Evolutionary conservation across 1,284 basidiomycete species (phyloP), one percentile per base, ranked within the genome.

Genomic region (Ganoderma meredithae): DNA sequence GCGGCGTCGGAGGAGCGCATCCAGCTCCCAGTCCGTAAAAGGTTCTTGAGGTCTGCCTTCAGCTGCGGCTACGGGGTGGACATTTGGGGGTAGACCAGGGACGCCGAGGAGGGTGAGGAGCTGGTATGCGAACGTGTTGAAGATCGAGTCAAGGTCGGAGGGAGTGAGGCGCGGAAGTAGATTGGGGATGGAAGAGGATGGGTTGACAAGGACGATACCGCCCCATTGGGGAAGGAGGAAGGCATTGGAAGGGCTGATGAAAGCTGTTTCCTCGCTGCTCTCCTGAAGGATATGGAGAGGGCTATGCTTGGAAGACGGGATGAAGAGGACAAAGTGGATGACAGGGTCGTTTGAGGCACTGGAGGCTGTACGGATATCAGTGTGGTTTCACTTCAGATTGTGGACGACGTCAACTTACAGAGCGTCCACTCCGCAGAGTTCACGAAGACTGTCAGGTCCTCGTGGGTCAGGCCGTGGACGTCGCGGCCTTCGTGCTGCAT

Each of bases 171-270:
- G 77, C 41, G 73, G 68, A 19, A 83, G 77, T n/a, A 90, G 76
- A 43, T 79, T 75, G 64, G 71, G 67, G 72, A 77, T 75, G 33
- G 62, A 63, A 66, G 67, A 66, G 39, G 79, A 33, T 8, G 82
- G 83, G 76, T 98, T 96, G 73, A 90, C 81, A 63, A 99, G 86
- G 64, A 94, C 87, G 60, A 99, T 93, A 17, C 95, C 93, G 52
- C 98, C 97, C 92, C 95, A 98, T 80, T 99, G 97, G 0, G 98
- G 97, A 1, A 98, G 85, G 31, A 98, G 86, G 84, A 99, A 99
- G 10, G 93, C 88, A 63, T 83, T 86, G 87, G 89, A 31, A 78
- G 77, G 22, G 84, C 85, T 1, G 80, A 80, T 10, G 70, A 75
- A 43, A 3, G 73, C 1, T 7, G 15, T 19, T 55, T 55, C 27